Evolutionary conservation across 2,329 filamentous ascomycete species (phyloP).

Genomic region (Trichoderma asperellum): DNA sequence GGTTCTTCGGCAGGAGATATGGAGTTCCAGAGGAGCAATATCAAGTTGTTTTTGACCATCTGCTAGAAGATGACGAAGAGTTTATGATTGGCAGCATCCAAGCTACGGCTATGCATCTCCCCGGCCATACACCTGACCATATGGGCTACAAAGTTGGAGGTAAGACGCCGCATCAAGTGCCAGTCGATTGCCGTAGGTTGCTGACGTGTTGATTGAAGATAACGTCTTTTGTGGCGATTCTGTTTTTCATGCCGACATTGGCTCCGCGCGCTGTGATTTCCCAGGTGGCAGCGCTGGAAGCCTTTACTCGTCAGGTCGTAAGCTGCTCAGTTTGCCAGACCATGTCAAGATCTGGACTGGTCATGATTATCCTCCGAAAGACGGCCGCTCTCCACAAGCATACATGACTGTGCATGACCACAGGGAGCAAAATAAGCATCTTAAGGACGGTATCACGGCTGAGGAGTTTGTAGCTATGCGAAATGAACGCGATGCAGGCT

Average conservation of each 20-base stretch:
- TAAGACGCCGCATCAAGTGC: constrained; percentile 29
- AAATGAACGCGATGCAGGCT: constrained; percentile 46
- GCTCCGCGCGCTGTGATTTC: constrained; percentile 59
- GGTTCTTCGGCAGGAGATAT: constrained; percentile 54
- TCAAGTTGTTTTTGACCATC: constrained; percentile 53
- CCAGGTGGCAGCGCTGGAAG: constrained; percentile 52
- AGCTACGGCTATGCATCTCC: constrained; percentile 56
- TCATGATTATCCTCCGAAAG: constrained; percentile 55
- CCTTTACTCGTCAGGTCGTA: constrained; percentile 50
- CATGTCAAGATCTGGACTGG: constrained; percentile 57
- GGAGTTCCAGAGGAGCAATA: constrained; percentile 50
- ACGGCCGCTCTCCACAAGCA: constrained; percentile 42
- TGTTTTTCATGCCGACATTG: constrained; percentile 56
- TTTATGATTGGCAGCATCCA: constrained; percentile 55
- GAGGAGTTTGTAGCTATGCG: constrained; percentile 52
- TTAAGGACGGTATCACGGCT: constrained; percentile 47
- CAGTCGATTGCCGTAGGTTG: background rate
- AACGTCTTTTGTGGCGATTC: constrained; percentile 59
- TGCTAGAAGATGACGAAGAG: constrained; percentile 57
- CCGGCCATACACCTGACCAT: constrained; percentile 65
- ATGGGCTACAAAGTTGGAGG: constrained; percentile 60
- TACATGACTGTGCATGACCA: constrained; percentile 54
- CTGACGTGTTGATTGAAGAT: constrained; percentile 32
- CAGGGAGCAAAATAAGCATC: constrained; percentile 51
- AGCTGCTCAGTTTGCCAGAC: constrained; percentile 48